phyloP scores from a whole-genome alignment of 352 stramenopile species.

The Phytophthora palmivora region DNA sequence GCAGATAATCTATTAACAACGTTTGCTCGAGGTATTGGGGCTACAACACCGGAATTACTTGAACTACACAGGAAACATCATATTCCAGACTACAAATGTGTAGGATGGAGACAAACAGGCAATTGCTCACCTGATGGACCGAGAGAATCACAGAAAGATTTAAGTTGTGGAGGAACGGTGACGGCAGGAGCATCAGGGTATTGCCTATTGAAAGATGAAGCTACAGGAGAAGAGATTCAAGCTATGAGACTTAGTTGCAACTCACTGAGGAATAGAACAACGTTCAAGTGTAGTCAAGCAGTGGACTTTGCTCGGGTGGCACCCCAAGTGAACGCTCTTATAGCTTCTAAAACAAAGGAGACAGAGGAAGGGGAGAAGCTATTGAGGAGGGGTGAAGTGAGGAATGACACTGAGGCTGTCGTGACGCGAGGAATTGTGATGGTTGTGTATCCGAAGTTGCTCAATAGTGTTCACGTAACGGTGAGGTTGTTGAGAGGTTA shows the following conservation, averaged over 20 bases:
- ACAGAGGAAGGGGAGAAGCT: neutral
- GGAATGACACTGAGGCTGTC: neutral
- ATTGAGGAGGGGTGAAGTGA: conserved; percentile 6
- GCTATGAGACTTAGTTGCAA: conserved; percentile 42
- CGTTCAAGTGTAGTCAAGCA: conserved; percentile 50
- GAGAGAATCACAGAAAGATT: conserved; percentile 40
- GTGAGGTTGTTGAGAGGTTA: conserved; percentile 41
- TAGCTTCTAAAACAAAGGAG: conserved; percentile 19
- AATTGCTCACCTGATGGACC: conserved; percentile 45
- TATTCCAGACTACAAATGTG: conserved; percentile 40
- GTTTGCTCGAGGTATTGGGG: conserved; percentile 30
- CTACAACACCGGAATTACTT: conserved; percentile 24
- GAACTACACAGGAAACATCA: conserved; percentile 22
- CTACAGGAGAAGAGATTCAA: conserved; percentile 36
- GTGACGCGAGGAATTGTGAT: conserved; percentile 46
- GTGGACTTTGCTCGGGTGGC: conserved; percentile 41
- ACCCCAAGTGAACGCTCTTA: conserved; percentile 26
- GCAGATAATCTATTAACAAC: conserved; percentile 15
- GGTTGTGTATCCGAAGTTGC: conserved; percentile 56
- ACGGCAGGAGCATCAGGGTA: conserved; percentile 45
- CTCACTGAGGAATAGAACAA: conserved; percentile 35
- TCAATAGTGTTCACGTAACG: conserved; percentile 46
- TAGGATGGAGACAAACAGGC: conserved; percentile 56
- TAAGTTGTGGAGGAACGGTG: conserved; percentile 37
- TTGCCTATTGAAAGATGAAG: conserved; percentile 46